phyloP scores from a whole-genome alignment of 192 early-diverging fungal genomes.

The Backusella morwellensis region DNA sequence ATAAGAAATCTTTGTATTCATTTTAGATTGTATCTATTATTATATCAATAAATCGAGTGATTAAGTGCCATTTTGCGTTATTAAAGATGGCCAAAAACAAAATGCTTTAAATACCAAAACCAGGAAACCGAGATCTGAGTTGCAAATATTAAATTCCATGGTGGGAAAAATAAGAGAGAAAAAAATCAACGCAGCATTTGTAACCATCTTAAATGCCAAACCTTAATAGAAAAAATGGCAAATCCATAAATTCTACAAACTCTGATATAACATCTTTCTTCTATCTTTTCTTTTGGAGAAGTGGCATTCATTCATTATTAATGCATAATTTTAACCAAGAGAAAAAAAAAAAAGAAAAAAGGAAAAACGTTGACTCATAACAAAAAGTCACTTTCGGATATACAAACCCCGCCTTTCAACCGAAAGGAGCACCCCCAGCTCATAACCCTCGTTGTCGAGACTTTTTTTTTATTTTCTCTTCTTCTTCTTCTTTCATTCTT shows the following conservation, averaged over 20 bases:
- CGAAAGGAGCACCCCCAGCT: neutral
- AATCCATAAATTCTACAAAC: neutral
- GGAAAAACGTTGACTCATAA: conserved; percentile 1
- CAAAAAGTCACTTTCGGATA: neutral
- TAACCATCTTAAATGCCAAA: neutral
- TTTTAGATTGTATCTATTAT: neutral
- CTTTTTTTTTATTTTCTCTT: neutral
- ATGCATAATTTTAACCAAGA: neutral
- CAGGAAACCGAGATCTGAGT: neutral
- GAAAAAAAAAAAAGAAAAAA: neutral
- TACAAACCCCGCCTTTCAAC: conserved; percentile 1
- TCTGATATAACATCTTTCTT: neutral
- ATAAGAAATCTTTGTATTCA: neutral
- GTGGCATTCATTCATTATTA: neutral
- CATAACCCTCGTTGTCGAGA: conserved; percentile 1
- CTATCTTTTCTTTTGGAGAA: neutral
- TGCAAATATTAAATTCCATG: neutral
- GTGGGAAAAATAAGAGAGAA: neutral
- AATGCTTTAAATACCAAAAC: neutral
- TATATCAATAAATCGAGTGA: neutral
- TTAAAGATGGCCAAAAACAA: neutral
- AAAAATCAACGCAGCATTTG: neutral
- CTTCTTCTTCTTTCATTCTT: neutral
- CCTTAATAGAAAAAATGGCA: neutral
- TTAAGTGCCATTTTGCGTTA: neutral